Evolutionary conservation across 73 alveolate genomes (phyloP).

Genomic region (Tetrahymena malaccensis): DNA sequence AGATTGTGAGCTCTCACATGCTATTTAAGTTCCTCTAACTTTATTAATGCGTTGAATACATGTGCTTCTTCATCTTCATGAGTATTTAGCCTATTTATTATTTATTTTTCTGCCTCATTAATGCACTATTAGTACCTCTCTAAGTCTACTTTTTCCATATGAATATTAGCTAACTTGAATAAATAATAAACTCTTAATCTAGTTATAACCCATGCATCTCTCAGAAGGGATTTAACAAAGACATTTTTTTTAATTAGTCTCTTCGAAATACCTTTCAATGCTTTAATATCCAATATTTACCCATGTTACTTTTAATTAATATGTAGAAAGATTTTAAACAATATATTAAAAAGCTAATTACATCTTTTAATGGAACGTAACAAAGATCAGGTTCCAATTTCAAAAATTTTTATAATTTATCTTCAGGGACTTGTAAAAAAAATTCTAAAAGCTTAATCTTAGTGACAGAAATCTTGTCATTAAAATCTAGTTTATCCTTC

Average conservation of each 20-base stretch:
- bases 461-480: neutral
- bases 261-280: neutral
- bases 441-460: neutral
- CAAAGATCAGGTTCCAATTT: neutral
- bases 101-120: neutral
- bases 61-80: neutral
- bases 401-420: neutral
- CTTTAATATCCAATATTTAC: neutral
- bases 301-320: neutral
- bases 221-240: neutral
- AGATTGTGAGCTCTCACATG: neutral
- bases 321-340: neutral
- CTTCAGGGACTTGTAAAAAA: neutral
- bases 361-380: neutral
- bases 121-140: neutral
- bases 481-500: neutral
- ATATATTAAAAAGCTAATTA: neutral
- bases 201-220: neutral
- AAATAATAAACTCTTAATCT: neutral
- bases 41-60: neutral
- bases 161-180: neutral
- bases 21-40: neutral
- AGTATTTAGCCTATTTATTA: neutral
- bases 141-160: neutral
- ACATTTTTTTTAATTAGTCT: neutral